phyloP scores from a whole-genome alignment of 1,284 basidiomycete genomes.

The Cutaneotrichosporon daszewskae region DNA sequence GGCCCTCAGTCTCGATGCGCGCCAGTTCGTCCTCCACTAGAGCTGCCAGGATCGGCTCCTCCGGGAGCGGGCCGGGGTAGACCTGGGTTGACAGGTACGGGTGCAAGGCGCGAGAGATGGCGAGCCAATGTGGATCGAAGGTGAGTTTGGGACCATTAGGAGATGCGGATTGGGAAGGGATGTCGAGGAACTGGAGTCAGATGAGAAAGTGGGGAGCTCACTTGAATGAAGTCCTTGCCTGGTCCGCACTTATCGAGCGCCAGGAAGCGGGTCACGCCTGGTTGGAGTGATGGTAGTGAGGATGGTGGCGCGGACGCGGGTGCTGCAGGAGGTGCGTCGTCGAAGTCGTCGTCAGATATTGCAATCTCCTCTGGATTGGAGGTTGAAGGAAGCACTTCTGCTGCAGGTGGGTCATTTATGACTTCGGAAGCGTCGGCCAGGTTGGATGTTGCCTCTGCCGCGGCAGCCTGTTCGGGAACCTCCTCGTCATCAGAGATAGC shows the following conservation, averaged over 20 bases:
- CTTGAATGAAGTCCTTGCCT: slow-evolving; percentile 77
- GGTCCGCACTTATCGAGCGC: slow-evolving; percentile 91
- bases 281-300: background rate
- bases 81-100: slow-evolving; percentile 61
- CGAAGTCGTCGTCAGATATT: slow-evolving; percentile 48
- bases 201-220: slow-evolving; percentile 31
- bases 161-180: slow-evolving; percentile 46
- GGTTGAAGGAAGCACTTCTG: slow-evolving; percentile 1
- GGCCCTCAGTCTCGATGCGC: slow-evolving; percentile 55
- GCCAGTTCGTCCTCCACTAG: slow-evolving; percentile 60
- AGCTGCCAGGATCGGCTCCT: slow-evolving; percentile 54
- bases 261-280: slow-evolving; percentile 55
- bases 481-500: slow-evolving; percentile 57
- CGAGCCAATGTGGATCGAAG: slow-evolving; percentile 89
- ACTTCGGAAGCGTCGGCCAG: background rate
- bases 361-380: slow-evolving; percentile 66
- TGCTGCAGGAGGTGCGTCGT: slow-evolving; percentile 25
- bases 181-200: slow-evolving; percentile 61
- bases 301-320: background rate
- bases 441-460: background rate
- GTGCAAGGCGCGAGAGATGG: slow-evolving; percentile 81
- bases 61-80: slow-evolving; percentile 58
- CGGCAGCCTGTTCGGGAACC: slow-evolving; percentile 44
- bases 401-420: background rate
- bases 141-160: slow-evolving; percentile 50